Base-by-base conservation (phyloP, 2,329 filamentous ascomycete species). In the Shiraia sp. region DNA sequence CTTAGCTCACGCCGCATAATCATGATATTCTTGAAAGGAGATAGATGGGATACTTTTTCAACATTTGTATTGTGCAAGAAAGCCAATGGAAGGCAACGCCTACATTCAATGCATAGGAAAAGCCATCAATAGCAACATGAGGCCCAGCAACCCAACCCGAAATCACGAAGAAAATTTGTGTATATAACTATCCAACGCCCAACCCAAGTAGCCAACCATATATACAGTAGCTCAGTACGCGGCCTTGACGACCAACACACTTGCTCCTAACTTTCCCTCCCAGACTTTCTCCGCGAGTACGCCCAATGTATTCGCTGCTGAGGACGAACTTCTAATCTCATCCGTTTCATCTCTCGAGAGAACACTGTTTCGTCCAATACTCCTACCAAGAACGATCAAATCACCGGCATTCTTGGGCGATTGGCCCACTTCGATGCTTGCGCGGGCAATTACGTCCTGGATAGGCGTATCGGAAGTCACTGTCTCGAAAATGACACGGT, bases 201-300 rank as follows among this genome's bases (percentile, higher is more conserved):
- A 22, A 22, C 19, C 4, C 19, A 4, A 22, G 19, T 22, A 22
- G 19, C 4, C 8, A 22, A 22, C 19, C 19, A 22, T 22, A 8
- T 22, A 22, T 22, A 8, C 19, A 4, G 8, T 5, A 8, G 4
- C 32, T 45, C 32, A 41, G 19, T 25, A 27, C 2, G 59, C 63
- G 16, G 85, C 85, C 69, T 89, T 83, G 19, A 91, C 76, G 40
- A 90, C 79, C 38, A 90, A 71, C 17, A 90, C 70, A 65, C 86
- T 89, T 0, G 84, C 81, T 49, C 77, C 79, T n/a, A 87, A 68
- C 10, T 77, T 79, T 31, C 74, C 75, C 36, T 76, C 75, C 30
- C 83, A 76, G n/a, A 86, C 68, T 42, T 77, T 75, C 63, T 84
- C 79, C 8, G 80, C 82, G 22, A 83, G 71, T n/a, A 74, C 69